Base-by-base conservation (phyloP, 2,329 filamentous ascomycete species). In the Triangularia setosa region DNA sequence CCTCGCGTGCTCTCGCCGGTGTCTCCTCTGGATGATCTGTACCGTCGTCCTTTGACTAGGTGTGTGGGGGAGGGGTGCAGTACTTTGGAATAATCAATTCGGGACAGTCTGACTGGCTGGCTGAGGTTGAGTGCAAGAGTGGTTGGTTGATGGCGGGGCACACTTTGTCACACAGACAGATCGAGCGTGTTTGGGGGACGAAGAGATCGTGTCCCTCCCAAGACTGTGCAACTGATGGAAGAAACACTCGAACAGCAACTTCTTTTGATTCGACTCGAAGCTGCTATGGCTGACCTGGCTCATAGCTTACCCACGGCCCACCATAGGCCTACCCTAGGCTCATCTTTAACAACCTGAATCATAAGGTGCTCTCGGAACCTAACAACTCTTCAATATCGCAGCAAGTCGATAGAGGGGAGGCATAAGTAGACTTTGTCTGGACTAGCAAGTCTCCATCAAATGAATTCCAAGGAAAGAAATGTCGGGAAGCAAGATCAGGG, bases 401-500 rank as follows among this genome's bases (percentile, higher is more conserved):
- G 6, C 30, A 35, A 14, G 5, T 2, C 12, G 30, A 35, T 11
- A 14, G 12, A 14, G 5, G 3, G 9, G 9, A 28, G 9, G 4
- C 27, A 28, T 28, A 28, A 28, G 9, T 5, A 28, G 30, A 35
- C 30, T 14, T 3, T 35, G 30, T 4, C n/a, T n/a, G n/a, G n/a
- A n/a, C n/a, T n/a, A n/a, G 27, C 7, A 30, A 30, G 27, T 30
- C 27, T 8, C 27, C 1, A 30, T 30, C 27, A 11, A 30, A 30
- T 30, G 35, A 18, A 8, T 1, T 40, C 35, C 35, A 5, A 40
- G 35, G 14, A 40, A 40, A 40, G n/a, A n/a, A 40, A n/a, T n/a
- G 14, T 40, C 35, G 35, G 16, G 35, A 14, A 8, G 30, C 30
- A 2, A 35, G 63, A 67, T 61, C 48, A 64, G 63, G 48, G 48